Percentiles rank a stretch among this genome's conserved stretches.
Conservation (phyloP, 257 asterid species). For the Ligustrum vulgare region DNA sequence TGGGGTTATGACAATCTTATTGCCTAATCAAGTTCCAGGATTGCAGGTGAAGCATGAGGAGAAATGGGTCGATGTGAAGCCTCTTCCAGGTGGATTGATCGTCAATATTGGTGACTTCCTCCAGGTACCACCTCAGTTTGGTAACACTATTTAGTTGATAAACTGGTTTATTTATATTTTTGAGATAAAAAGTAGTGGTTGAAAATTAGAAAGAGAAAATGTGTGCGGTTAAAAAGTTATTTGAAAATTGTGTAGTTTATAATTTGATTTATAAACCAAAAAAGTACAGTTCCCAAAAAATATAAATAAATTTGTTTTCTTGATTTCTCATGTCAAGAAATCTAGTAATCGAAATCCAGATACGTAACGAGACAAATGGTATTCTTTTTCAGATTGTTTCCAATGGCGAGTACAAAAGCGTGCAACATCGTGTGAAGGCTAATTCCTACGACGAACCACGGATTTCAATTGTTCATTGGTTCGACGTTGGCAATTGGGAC, state of each 20-base stretch:
- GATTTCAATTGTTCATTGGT: not conserved
- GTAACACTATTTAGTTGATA: no score
- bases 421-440: not conserved
- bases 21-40: conserved; percentile 4
- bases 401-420: not conserved
- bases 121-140: no score
- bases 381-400: not conserved
- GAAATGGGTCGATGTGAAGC: not conserved
- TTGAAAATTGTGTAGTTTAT: no score
- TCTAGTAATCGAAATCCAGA: not conserved
- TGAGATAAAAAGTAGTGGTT: no score
- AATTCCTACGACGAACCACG: not conserved
- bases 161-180: no score
- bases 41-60: not conserved
- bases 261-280: no score
- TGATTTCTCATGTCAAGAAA: not conserved
- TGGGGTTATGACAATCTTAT: not conserved
- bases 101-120: not conserved
- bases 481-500: not conserved
- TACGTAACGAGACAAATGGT: not conserved
- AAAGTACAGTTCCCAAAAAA: no score
- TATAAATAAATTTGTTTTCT: no score
- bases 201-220: no score
- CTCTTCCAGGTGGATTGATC: not conserved
- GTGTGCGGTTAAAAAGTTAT: no score